Base-by-base conservation (phyloP, 2,329 filamentous ascomycete species). In the Penicillium sumatraense region DNA sequence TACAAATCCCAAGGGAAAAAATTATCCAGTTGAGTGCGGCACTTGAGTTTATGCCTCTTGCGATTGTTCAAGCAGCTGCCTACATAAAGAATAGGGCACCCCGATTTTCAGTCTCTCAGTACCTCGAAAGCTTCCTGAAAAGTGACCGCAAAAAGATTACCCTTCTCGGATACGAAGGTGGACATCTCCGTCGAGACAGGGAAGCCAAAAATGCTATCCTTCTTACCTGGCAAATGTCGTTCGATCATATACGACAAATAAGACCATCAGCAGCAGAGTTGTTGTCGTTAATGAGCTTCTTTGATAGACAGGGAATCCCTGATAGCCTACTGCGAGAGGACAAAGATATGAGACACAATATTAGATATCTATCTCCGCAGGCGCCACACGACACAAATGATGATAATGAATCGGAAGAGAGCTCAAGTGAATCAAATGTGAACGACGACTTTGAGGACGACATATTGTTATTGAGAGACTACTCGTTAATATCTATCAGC, bases 141-240 rank as follows among this genome's bases (percentile, higher is more conserved):
- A 72, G 67, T 55, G 68, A 76, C 14, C 40, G 53, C 38, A 65
- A 68, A 21, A 62, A 61, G 53, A 33, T 36, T 1, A 50, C 14
- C 10, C 65, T 75, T 3, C 54, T 76, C 1, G 51, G 67, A 11
- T 8, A 65, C 21, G 68, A 76, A 11, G 50, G 10, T 21, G 64
- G 62, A 3, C 45, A 49, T 1, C 23, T 68, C 9, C 56, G 58
- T 24, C 53, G 68, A 54, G 64, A 71, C 31, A 31, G 41, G 21
- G 54, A 62, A 16, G 63, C 64, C 2, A 57, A 63, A n/a, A 67
- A 69, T 42, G 64, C 60, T 1, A 61, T 72, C 27, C 21, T 69
- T 11, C 29, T 57, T 7, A 73, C 72, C 1, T 74, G 66, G 72
- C 63, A 68, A 38, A 67, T 74, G 18, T 71, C 71, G 3, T 74